These are phyloP conservation scores for Lentinula aciculospora DNA, from an alignment of 768 basidiomycete genomes.

Conservation along the genomic window DNA sequence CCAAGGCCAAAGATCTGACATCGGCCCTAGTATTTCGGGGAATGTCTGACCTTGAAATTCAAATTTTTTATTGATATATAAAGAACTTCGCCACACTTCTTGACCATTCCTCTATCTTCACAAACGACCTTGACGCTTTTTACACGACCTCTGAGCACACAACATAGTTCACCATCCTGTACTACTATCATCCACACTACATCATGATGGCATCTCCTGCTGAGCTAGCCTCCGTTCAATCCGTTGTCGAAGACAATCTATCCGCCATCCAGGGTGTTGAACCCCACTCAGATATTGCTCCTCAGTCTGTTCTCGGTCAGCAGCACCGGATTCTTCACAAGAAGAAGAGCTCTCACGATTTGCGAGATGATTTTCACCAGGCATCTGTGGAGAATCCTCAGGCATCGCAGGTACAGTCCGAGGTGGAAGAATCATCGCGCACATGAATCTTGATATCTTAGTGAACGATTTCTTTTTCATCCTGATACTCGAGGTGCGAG, in stretches of 20 bases:
- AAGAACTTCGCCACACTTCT: background rate
- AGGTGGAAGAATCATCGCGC: background rate
- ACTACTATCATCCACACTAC: background rate
- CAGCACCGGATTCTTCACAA: conserved; percentile 21
- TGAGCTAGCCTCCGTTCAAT: background rate
- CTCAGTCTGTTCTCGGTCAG: background rate
- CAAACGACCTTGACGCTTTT: too few relatives aligned
- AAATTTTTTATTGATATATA: too few relatives aligned
- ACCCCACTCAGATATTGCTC: background rate
- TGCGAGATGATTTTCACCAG: conserved; percentile 23
- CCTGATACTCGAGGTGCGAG: too few relatives aligned
- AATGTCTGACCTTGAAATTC: too few relatives aligned
- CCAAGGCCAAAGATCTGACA: too few relatives aligned
- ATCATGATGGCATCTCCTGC: conserved; percentile 2
- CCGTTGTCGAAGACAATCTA: background rate
- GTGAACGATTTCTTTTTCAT: too few relatives aligned
- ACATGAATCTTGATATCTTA: too few relatives aligned
- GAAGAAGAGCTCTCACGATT: conserved; percentile 26
- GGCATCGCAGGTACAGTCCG: background rate
- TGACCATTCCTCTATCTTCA: background rate
- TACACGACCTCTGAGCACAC: background rate
- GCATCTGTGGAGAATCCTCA: background rate
- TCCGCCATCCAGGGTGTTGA: background rate
- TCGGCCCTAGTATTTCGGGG: too few relatives aligned
- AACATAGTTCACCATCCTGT: background rate